Base-by-base conservation (phyloP, 768 basidiomycete species). In the Boletus huronensis region DNA sequence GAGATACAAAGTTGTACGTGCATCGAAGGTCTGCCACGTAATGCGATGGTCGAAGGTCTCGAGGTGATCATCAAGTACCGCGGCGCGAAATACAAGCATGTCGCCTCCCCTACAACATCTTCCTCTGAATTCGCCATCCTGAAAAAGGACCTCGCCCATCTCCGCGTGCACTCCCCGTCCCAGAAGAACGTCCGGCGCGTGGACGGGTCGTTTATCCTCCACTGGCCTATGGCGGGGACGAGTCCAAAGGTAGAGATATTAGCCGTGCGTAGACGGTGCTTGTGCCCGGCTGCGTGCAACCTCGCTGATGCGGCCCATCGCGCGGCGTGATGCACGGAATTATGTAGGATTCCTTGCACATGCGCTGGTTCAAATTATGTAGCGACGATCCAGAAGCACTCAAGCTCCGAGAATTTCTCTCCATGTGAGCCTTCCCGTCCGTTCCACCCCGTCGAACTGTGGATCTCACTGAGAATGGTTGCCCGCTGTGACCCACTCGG, bases 131-230 rank as follows among this genome's bases (percentile, higher is more conserved):
- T 68, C 38, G 58, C 58, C 36, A 62, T 59, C 43, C 50, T 70
- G 35, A 62, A 70, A 49, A 60, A 54, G 39, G 69, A 71, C 53
- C 64, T 72, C 28, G 52, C 40, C n/a, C 57, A 54, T 36, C 70
- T 71, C 36, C 66, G 70, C 49, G 70, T 67, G 2, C 68, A 71
- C 43, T 61, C 56, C 0, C 70, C 68, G 0, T 60, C 67, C 21
- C 58, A 66, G 17, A 71, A 46, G 50, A 70, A 70, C 54, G 59
- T 70, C n/a, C 54, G 21, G 1, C 65, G 59, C 13, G 44, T 54
- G 43, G 16, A 49, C 3, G 65, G 63, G 0, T 54, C 58, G 9
- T 65, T 70, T 45, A 35, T 70, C 34, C 58, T 70, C n/a, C 59
- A 44, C 34, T 71, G 69, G 70, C 64, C 67, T 2, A 43, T 25